Conservation (phyloP, 1,139 yeast species). For the Ogataea hybrid region DNA sequence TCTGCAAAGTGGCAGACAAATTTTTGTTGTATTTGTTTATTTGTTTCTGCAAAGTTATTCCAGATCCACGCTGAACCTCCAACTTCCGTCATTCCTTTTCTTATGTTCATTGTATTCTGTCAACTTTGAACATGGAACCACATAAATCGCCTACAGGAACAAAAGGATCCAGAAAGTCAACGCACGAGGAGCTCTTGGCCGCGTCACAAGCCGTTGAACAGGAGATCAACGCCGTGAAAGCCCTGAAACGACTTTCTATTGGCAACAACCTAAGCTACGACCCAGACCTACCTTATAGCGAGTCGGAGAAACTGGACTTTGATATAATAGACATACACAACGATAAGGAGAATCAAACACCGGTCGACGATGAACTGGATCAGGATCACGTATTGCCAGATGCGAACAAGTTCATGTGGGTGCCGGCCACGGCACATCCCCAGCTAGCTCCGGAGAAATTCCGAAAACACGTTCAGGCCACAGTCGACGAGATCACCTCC, state of each 20-base stretch:
- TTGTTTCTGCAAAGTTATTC: conserved; percentile 9
- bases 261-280: conserved; percentile 54
- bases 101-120: conserved; percentile 8
- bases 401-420: conserved; percentile 67
- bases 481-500: conserved; percentile 71
- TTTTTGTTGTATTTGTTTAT: conserved; percentile 6
- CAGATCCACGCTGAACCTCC: conserved; percentile 9
- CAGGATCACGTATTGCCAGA: conserved; percentile 30
- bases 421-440: conserved; percentile 93
- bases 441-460: conserved; percentile 91
- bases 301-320: conserved; percentile 27
- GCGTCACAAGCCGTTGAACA: conserved; percentile 43
- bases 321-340: conserved; percentile 19
- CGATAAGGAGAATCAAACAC: conserved; percentile 6
- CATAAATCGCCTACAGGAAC: conserved; percentile 5
- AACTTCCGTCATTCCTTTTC: conserved; percentile 9
- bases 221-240: conserved; percentile 58
- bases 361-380: conserved; percentile 20
- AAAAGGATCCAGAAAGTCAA: conserved; percentile 25
- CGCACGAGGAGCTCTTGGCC: conserved; percentile 32
- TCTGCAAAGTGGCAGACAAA: conserved; percentile 7
- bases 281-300: conserved; percentile 53
- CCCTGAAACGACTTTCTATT: conserved; percentile 53
- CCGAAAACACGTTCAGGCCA: conserved; percentile 74
- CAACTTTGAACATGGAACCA: conserved; percentile 3